Evolutionary conservation across 179 eudicot genomes (phyloP), one percentile per base, ranked within the genome.

Genomic region (Beta lomatogona): DNA sequence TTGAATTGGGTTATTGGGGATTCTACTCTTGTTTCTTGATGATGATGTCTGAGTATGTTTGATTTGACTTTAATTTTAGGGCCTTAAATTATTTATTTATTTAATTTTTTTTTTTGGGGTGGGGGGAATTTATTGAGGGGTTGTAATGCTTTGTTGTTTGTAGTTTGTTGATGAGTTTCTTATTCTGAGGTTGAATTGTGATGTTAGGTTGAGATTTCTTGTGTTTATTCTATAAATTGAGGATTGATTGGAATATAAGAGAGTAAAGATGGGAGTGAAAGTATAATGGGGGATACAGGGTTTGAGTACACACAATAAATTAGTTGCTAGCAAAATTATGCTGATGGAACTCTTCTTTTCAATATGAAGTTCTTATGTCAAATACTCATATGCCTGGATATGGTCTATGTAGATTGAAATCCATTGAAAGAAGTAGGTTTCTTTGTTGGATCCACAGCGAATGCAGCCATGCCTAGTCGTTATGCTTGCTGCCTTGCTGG

Each of bases 1-100:
- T 1, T 41, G 64, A 15, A 54, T 14, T 8, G 28, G 77, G 50
- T 22, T 28, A 14, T 55, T 48, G 52, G 52, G 52, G 52, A 48
- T 22, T 19, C 2, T 11, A 14, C 31, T 50, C 9, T 72, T 69
- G 52, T 69, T 36, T 68, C 3, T 12, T 8, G 41, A 50, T 73
- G 63, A 14, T 73, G 69, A 25, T 80, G n/a, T 53, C 18, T 64
- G 22, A 46, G 69, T 19, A 61, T 63, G 73, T 73, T 74, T 80
- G 73, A 63, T 80, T 61, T 72, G 55, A 70, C 10, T 16, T 31
- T 9, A 36, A 64, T 11, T 28, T 21, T 21, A n/a, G 66, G 66
- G 66, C 31, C 3, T 61, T 3, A 0, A 25, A 25, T 25, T 18
- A 0, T 58, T 0, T 58, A 3, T 15, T 4, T 57, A 25, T 25